Conservation (phyloP, 1,284 basidiomycete species). For the Sporisorium graminicola region DNA sequence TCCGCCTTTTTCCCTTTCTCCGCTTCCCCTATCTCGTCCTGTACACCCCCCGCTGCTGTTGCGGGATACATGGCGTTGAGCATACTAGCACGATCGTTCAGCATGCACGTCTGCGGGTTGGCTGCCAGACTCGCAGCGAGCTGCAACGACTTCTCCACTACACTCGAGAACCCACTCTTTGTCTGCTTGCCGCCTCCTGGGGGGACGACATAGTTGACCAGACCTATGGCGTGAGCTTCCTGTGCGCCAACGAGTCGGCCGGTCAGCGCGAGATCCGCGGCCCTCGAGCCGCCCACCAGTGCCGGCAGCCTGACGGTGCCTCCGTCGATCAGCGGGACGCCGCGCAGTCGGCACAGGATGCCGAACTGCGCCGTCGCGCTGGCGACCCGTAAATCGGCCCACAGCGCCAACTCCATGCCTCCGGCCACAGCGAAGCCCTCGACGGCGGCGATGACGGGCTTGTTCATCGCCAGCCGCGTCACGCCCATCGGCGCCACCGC, state of each 20-base stretch:
- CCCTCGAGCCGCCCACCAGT: constrained; percentile 34
- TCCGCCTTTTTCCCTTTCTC: constrained; percentile 5
- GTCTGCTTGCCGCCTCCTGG: neutral
- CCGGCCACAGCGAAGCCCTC: constrained; percentile 47
- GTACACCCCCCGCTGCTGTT: neutral
- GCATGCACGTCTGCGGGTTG: constrained; percentile 46
- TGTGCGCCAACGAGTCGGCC: constrained; percentile 29
- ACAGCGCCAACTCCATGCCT: constrained; percentile 40
- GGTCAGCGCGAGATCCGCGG: constrained; percentile 34
- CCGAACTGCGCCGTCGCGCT: constrained; percentile 24
- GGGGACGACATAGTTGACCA: constrained; percentile 35
- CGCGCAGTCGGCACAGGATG: constrained; percentile 39
- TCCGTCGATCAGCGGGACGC: constrained; percentile 48
- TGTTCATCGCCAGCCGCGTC: constrained; percentile 43
- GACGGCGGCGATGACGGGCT: constrained; percentile 45
- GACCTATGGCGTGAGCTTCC: constrained; percentile 31
- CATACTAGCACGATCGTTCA: constrained; percentile 45
- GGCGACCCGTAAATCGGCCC: constrained; percentile 44
- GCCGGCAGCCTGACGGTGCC: constrained; percentile 39
- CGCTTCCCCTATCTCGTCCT: neutral
- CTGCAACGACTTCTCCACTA: constrained; percentile 27
- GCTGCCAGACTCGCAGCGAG: constrained; percentile 27
- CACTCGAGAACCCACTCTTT: constrained; percentile 13
- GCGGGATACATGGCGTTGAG: constrained; percentile 25
- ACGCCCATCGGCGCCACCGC: constrained; percentile 45